A percentile compares a stretch with the other conserved stretches of the same genome.
Evolutionary conservation across 352 stramenopile genomes (phyloP).

Genomic region (Phytophthora idaei): DNA sequence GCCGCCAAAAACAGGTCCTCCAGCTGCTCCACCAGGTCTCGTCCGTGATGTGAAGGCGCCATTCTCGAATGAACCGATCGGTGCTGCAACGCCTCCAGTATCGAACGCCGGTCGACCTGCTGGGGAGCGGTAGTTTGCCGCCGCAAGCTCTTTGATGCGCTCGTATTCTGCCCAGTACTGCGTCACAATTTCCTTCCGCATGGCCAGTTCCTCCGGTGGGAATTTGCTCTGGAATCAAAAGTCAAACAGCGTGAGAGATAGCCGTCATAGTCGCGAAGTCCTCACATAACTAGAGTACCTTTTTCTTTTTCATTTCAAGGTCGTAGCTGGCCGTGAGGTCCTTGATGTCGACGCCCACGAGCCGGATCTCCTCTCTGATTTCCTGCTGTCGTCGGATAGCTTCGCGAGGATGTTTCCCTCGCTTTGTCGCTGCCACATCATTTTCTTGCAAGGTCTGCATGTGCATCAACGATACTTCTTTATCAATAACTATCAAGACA

Average conservation of each 20-base stretch:
- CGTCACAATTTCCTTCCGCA: constrained; percentile 79
- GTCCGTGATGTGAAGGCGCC: constrained; percentile 53
- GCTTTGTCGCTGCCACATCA: constrained; percentile 56
- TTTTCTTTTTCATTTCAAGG: constrained; percentile 84
- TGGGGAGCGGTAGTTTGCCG: constrained; percentile 61
- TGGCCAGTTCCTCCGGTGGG: constrained; percentile 69
- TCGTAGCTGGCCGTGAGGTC: constrained; percentile 77
- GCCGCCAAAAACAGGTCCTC: constrained; percentile 35
- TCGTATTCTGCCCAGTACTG: constrained; percentile 83
- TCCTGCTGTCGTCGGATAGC: constrained; percentile 81
- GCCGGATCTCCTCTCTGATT: constrained; percentile 80
- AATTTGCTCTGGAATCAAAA: constrained; percentile 68
- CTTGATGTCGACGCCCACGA: constrained; percentile 74
- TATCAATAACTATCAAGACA: background rate
- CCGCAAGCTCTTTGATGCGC: constrained; percentile 79
- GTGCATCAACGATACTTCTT: background rate
- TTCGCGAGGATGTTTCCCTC: constrained; percentile 78
- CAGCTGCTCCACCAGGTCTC: constrained; percentile 22
- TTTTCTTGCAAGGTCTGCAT: constrained; percentile 76
- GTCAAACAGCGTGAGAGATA: background rate
- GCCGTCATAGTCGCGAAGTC: background rate
- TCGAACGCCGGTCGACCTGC: constrained; percentile 51
- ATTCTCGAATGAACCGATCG: constrained; percentile 70
- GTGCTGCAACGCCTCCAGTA: constrained; percentile 45
- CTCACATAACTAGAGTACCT: constrained; percentile 38